These are phyloP conservation scores for Guyanaporus albipodus DNA, from an alignment of 768 basidiomycete species.

Conservation along the genomic window DNA sequence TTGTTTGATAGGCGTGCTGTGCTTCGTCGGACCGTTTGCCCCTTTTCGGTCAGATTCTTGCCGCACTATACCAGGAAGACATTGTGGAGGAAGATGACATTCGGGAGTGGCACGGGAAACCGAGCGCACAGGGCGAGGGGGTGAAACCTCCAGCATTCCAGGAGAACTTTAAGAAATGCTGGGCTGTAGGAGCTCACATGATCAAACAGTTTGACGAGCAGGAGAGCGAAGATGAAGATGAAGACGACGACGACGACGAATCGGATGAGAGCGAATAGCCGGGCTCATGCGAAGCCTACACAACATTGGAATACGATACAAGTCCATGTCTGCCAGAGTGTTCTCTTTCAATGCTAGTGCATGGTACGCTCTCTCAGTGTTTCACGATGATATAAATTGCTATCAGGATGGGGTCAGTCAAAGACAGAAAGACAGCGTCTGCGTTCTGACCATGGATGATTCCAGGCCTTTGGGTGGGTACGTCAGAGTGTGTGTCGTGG, in stretches of 20 bases:
- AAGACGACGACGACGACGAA: conserved; percentile 20
- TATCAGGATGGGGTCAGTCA: conserved; percentile 28
- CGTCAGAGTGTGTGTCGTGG: conserved; percentile 5
- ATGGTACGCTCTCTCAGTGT: conserved; percentile 37
- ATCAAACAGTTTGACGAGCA: conserved; percentile 81
- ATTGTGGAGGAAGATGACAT: conserved; percentile 89
- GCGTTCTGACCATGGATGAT: conserved; percentile 57
- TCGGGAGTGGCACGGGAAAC: conserved; percentile 73
- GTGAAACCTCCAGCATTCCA: conserved; percentile 35
- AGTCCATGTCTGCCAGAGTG: not conserved
- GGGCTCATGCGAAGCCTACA: conserved; percentile 7
- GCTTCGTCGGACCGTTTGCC: conserved; percentile 58
- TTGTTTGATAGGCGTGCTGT: conserved; percentile 53
- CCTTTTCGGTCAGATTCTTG: conserved; percentile 82
- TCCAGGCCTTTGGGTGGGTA: conserved; percentile 52
- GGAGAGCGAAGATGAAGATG: conserved; percentile 50
- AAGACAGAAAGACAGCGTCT: not conserved
- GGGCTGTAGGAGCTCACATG: conserved; percentile 68
- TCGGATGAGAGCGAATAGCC: conserved; percentile 18
- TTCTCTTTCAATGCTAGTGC: not conserved
- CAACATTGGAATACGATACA: conserved; percentile 4
- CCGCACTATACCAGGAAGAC: conserved; percentile 87
- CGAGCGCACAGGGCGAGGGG: conserved; percentile 51
- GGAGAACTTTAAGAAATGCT: conserved; percentile 63
- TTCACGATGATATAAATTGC: conserved; percentile 82